Evolutionary conservation across 148 eudicot species (phyloP).

Genomic region (Chenopodium formosanum): DNA sequence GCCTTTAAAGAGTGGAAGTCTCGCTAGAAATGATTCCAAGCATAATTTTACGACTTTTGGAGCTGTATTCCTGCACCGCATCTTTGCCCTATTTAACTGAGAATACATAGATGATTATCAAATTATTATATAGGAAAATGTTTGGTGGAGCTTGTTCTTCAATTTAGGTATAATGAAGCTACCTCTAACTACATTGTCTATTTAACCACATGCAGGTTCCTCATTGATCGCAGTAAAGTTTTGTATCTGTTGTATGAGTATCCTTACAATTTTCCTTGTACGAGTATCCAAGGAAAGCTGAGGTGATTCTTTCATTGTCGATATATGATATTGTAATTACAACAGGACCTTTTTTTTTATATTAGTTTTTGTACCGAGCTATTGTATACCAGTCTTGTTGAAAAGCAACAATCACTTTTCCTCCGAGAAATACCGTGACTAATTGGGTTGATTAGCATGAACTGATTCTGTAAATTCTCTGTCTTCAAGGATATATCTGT

Average conservation of each 20-base stretch:
- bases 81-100: not conserved
- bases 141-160: not conserved
- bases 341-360: not conserved
- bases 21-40: not conserved
- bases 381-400: conserved; percentile 1
- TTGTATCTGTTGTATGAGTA: conserved; percentile 24
- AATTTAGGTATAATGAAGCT: not conserved
- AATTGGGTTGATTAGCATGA: conserved; percentile 12
- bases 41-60: not conserved
- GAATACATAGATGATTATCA: not conserved
- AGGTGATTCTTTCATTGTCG: conserved; percentile 17
- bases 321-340: conserved; percentile 20
- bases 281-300: conserved; percentile 13
- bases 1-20: not conserved
- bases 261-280: conserved; percentile 4
- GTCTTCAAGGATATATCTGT: not conserved
- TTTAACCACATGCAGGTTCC: conserved; percentile 25
- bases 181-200: conserved; percentile 10
- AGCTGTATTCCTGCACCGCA: not conserved
- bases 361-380: not conserved
- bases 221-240: conserved; percentile 19
- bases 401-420: not conserved
- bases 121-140: not conserved
- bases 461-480: conserved; percentile 6
- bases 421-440: conserved; percentile 9